These are phyloP conservation scores for Scortechinia acanthostroma DNA, from an alignment of 2,329 filamentous ascomycete genomes.

Conservation along the genomic window DNA sequence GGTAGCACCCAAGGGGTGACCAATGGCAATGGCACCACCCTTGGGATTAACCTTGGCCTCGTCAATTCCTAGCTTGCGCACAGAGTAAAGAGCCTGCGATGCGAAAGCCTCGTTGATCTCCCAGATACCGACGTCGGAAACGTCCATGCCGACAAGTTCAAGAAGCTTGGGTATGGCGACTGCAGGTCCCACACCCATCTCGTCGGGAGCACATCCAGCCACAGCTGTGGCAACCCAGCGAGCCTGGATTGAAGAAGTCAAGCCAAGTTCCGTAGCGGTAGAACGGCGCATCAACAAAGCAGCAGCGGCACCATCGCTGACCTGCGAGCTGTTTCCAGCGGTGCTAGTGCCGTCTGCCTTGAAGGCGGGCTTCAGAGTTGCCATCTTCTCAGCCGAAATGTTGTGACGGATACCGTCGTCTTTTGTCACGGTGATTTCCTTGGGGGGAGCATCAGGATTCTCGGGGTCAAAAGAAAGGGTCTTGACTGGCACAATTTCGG, in stretches of 20 bases:
- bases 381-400: slow-evolving; percentile 64
- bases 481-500: slow-evolving; percentile 63
- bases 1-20: slow-evolving; percentile 84
- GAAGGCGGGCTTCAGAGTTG: slow-evolving; percentile 81
- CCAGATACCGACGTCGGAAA: slow-evolving; percentile 73
- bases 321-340: slow-evolving; percentile 79
- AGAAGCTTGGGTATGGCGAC: slow-evolving; percentile 79
- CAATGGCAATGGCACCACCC: slow-evolving; percentile 87
- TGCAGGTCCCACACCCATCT: slow-evolving; percentile 89
- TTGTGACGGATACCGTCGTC: slow-evolving; percentile 78
- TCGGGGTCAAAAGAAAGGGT: slow-evolving; percentile 62
- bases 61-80: slow-evolving; percentile 64
- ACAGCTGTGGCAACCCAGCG: slow-evolving; percentile 75
- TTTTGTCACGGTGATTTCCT: slow-evolving; percentile 59
- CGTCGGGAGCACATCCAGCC: slow-evolving; percentile 75
- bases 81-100: slow-evolving; percentile 62
- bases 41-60: slow-evolving; percentile 75
- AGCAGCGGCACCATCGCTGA: slow-evolving; percentile 82
- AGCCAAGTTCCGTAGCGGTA: slow-evolving; percentile 68
- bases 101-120: slow-evolving; percentile 85
- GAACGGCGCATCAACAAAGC: slow-evolving; percentile 78
- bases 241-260: slow-evolving; percentile 65
- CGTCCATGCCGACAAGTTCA: slow-evolving; percentile 56
- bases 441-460: slow-evolving; percentile 47
- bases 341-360: slow-evolving; percentile 68